These are phyloP conservation scores for Vitis hybrid DNA, from an alignment of 177 flowering plant genomes.

Conservation along the genomic window DNA sequence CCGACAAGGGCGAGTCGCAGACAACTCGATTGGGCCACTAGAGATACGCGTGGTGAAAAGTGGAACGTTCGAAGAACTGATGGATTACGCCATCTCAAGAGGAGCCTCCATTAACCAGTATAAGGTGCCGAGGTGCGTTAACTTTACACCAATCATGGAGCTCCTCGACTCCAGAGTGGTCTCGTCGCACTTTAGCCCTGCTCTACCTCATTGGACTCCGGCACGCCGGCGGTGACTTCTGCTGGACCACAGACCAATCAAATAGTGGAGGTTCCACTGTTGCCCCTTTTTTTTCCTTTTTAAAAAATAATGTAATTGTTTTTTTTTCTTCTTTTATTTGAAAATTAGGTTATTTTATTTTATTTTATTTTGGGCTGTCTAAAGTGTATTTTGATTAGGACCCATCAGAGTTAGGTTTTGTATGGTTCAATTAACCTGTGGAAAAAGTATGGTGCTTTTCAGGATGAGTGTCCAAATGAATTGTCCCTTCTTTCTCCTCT, in stretches of 20 bases:
- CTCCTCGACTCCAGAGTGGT: conserved; percentile 61
- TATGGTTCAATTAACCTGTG: conserved; percentile 8
- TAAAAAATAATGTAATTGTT: not conserved
- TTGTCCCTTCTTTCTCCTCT: not conserved
- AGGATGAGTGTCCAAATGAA: not conserved
- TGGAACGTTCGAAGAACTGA: conserved; percentile 65
- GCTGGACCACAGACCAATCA: conserved; percentile 14
- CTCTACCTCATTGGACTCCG: conserved; percentile 53
- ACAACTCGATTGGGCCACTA: conserved; percentile 52
- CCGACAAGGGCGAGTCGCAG: conserved; percentile 57
- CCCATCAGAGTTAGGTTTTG: conserved; percentile 10
- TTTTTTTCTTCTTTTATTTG: not conserved
- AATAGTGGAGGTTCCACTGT: not conserved
- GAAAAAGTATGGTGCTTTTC: not conserved
- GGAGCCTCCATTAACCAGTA: conserved; percentile 68
- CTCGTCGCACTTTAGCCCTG: conserved; percentile 57
- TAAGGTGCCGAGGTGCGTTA: conserved; percentile 70
- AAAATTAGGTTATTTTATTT: not conserved
- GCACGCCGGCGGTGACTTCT: conserved; percentile 38
- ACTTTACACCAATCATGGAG: conserved; percentile 61
- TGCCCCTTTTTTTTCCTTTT: not conserved
- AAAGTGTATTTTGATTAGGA: conserved; percentile 13
- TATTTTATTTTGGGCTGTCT: not conserved
- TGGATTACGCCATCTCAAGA: conserved; percentile 70
- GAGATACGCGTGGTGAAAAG: conserved; percentile 57